A percentile compares a stretch with the other conserved stretches of the same genome.
Conservation (phyloP, 2,329 filamentous ascomycete species). For the Verticillium longisporum region DNA sequence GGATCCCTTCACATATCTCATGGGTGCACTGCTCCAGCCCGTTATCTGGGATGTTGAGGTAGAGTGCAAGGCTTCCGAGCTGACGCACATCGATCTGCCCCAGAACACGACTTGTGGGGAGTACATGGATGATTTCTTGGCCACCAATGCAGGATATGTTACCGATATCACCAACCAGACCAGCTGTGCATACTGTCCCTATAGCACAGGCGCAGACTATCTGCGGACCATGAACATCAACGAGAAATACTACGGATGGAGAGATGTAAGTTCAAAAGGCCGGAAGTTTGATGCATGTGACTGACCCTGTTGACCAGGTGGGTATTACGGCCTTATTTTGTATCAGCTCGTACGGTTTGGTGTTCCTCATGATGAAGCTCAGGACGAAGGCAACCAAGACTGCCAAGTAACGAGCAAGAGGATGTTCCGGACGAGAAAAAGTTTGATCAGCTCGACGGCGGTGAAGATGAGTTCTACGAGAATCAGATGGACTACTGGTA, state of each 20-base stretch:
- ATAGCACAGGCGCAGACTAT: conserved; percentile 12
- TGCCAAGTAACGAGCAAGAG: background rate
- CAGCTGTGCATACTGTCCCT: conserved; percentile 9
- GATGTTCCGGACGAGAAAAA: conserved; percentile 22
- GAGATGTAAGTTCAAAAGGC: conserved; percentile 7
- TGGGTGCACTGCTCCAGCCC: conserved; percentile 27
- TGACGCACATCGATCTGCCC: conserved; percentile 4
- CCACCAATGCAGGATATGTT: background rate
- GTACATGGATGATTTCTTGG: background rate
- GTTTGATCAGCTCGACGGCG: conserved; percentile 17
- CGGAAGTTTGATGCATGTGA: no score
- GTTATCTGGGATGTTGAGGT: conserved; percentile 31
- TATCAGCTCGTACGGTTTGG: conserved; percentile 30
- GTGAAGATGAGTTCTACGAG: background rate
- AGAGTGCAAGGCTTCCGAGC: conserved; percentile 23
- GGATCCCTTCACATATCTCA: conserved; percentile 33
- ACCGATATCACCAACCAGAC: conserved; percentile 2
- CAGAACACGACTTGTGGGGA: background rate
- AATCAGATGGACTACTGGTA: background rate
- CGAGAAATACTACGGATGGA: conserved; percentile 11
- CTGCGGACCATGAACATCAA: conserved; percentile 12
- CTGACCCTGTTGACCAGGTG: background rate
- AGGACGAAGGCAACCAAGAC: conserved; percentile 38
- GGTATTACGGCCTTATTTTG: conserved; percentile 35
- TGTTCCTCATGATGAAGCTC: conserved; percentile 41